These are phyloP conservation scores for Hanseniaspora occidentalis DNA, from an alignment of 805 yeast species.

Conservation along the genomic window DNA sequence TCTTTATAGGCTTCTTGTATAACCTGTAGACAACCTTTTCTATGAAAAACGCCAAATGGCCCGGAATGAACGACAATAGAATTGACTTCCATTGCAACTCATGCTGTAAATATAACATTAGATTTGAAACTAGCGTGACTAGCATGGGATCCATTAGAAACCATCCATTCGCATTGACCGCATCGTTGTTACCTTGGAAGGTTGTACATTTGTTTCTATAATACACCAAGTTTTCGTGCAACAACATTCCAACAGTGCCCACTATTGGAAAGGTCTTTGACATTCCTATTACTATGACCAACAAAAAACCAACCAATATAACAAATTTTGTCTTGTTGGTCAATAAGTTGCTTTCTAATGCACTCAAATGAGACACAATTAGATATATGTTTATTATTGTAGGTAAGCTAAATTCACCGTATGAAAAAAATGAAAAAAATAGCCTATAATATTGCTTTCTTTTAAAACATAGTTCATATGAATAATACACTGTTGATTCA, in stretches of 20 bases:
- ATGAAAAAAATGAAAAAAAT: constrained; percentile 27
- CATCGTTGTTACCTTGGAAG: not conserved
- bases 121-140: not conserved
- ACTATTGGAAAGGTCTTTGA: not conserved
- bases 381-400: not conserved
- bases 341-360: not conserved
- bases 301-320: not conserved
- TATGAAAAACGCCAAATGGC: not conserved
- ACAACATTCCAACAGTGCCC: not conserved
- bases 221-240: not conserved
- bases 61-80: not conserved
- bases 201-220: not conserved
- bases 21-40: not conserved
- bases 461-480: constrained; percentile 27
- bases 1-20: not conserved
- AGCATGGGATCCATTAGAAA: not conserved
- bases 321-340: not conserved
- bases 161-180: not conserved
- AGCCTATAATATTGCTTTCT: constrained; percentile 28
- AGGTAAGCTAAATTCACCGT: constrained; percentile 22
- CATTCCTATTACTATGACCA: not conserved
- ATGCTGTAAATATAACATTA: not conserved
- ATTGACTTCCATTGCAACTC: not conserved
- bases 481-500: constrained; percentile 22
- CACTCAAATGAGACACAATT: not conserved